Conservation (phyloP, 2,329 filamentous ascomycete genomes). For the Diaporthe caulivora region DNA sequence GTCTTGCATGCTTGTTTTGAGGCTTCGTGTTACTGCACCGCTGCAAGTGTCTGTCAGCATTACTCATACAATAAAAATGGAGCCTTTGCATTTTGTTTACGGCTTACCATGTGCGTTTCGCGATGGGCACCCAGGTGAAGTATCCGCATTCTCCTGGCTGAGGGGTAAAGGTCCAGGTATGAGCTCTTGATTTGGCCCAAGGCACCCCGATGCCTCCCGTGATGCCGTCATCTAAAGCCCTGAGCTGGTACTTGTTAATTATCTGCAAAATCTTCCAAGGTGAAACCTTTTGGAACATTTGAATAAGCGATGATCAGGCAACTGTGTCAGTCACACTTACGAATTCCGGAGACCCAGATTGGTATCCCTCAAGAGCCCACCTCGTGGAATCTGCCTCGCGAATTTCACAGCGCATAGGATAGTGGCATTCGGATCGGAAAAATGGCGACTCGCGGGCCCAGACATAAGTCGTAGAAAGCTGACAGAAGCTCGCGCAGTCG, state of each 20-base stretch:
- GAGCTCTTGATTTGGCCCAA: background rate
- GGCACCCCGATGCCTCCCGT: background rate
- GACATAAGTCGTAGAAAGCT: background rate
- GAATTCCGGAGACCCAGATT: background rate
- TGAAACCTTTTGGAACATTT: too few relatives aligned
- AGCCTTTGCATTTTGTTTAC: background rate
- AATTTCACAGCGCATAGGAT: background rate
- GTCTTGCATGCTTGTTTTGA: background rate
- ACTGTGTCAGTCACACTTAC: too few relatives aligned
- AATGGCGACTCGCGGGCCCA: constrained; percentile 8
- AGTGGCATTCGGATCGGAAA: background rate
- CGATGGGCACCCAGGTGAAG: background rate
- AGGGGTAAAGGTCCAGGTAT: background rate
- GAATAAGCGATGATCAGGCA: too few relatives aligned
- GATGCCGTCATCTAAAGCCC: background rate
- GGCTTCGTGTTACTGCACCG: background rate
- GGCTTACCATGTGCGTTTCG: background rate
- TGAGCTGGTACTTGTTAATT: background rate
- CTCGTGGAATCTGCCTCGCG: background rate
- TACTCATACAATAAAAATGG: too few relatives aligned
- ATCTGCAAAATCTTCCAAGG: too few relatives aligned
- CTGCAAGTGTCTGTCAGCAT: background rate
- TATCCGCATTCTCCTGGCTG: background rate
- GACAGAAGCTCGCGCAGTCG: constrained; percentile 4
- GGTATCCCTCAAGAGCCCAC: background rate